Evolutionary conservation across 1,284 basidiomycete genomes (phyloP), one percentile per base, ranked within the genome.

Genomic region (Melampsora larici-populina): DNA sequence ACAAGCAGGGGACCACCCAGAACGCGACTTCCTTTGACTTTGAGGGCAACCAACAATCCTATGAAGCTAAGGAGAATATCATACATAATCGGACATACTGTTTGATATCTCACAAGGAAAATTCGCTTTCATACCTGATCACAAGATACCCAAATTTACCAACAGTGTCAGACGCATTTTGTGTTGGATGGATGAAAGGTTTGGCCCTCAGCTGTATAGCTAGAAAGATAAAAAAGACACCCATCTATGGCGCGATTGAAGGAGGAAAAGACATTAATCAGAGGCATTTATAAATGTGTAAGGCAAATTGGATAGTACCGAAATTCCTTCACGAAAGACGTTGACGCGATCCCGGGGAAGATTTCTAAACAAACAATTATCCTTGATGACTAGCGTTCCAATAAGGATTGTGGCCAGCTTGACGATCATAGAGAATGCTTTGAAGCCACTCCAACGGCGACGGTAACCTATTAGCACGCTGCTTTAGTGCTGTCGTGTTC

Each of bases 311-410:
- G 21, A 17, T 6, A 55, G n/a, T 74, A 74, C 72, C 64, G 55
- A 67, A 29, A 67, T 65, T n/a, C 64, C 5, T 33, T 11, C 49
- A 11, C 72, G 31, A 21, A 74, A 51, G 43, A 66, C 21, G 36
- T 67, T 62, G 21, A 74, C 66, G 18, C 15, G 40, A 33, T 66
- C 24, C 43, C 72, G 40, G 21, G 8, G 26, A 43, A 46, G 36
- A 15, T 67, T 65, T 26, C 64, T 69, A 17, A 76, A 76, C 21
- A 76, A 31, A 43, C 65, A 76, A 55, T 68, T 76, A 31, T 76
- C 73, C 33, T 76, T 76, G 5, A 68, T 40, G 0, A 66, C 48
- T 18, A 76, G 21, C 4, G 73, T 76, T 29, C 15, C 6, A 15
- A 76, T 51, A 40, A 69, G 21, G 24, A 68, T 49, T 24, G 67